Evolutionary conservation across 768 basidiomycete species (phyloP).

Genomic region (Calvatia gigantea): DNA sequence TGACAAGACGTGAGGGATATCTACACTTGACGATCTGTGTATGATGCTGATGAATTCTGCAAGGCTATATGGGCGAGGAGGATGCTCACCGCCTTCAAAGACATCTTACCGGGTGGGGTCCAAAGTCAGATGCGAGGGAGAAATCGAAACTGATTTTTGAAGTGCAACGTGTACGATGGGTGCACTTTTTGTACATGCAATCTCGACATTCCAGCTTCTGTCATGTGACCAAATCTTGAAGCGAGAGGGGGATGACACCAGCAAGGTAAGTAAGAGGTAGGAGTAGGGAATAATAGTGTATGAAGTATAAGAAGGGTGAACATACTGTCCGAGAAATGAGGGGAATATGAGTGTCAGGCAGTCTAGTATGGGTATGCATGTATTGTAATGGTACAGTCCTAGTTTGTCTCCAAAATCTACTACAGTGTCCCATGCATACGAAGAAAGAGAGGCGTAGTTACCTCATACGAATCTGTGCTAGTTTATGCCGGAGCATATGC

Average conservation of each 20-base stretch:
- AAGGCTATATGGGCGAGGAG: neutral
- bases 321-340: neutral
- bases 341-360: neutral
- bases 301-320: neutral
- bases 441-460: neutral
- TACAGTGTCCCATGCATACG: neutral
- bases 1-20: conserved; percentile 15
- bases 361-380: neutral
- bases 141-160: neutral
- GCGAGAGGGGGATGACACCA: neutral
- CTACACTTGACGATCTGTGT: conserved; percentile 60
- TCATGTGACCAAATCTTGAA: conserved; percentile 10
- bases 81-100: conserved; percentile 68
- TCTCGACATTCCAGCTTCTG: neutral
- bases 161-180: conserved; percentile 8
- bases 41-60: conserved; percentile 3
- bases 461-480: conserved; percentile 12
- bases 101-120: conserved; percentile 39
- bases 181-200: neutral
- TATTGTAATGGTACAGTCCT: conserved; percentile 1
- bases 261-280: neutral
- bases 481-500: conserved; percentile 23
- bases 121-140: neutral
- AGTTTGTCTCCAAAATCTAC: neutral
- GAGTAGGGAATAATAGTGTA: neutral